Evolutionary conservation across 495 filamentous ascomycete species (phyloP), one percentile per base, ranked within the genome.

Genomic region (Penicillium paxilli): DNA sequence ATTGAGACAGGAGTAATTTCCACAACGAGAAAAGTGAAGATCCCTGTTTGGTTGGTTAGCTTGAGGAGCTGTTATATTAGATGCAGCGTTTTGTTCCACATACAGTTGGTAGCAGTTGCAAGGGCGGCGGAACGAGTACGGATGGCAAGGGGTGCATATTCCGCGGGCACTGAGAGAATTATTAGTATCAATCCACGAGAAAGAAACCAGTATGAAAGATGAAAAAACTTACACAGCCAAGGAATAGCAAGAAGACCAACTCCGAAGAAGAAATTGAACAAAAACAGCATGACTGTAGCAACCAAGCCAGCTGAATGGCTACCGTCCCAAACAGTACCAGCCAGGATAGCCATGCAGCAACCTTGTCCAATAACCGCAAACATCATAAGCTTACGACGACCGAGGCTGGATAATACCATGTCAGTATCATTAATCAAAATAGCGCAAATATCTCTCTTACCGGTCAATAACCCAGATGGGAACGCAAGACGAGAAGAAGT

Each of bases 401-500:
- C 77, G 44, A 75, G 71, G 25, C 73, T 73, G 38, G n/a, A n/a
- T n/a, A n/a, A n/a, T 23, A 21, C 3, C 19, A 46, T 4, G 30
- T 64, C 56, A 60, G 57, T 32, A 40, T 25, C 23, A 5, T 10
- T 30, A 14, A 35, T 19, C 12, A 14, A 35, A 14, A 5, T 23
- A 42, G 42, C 1, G 11, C 11, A 16, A 12, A 12, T 5, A 32
- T 17, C 3, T 26, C 21, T n/a, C 52, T 33, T 62, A 70, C 64
- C 67, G 60, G 54, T 80, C 77, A 49, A 85, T 80, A 22, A 77
- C 72, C 44, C 76, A 78, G 19, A 82, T 77, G 10, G 76, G 80
- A 16, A 81, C 65, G 21, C 77, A 51, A 1, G 75, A 70, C 32
- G 79, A 75, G 21, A 81, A 49, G 33, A 79, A 75, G 52, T 79